Conservation (phyloP, 108 stramenopile species). For the Pseudonitzschia delicatissima region DNA sequence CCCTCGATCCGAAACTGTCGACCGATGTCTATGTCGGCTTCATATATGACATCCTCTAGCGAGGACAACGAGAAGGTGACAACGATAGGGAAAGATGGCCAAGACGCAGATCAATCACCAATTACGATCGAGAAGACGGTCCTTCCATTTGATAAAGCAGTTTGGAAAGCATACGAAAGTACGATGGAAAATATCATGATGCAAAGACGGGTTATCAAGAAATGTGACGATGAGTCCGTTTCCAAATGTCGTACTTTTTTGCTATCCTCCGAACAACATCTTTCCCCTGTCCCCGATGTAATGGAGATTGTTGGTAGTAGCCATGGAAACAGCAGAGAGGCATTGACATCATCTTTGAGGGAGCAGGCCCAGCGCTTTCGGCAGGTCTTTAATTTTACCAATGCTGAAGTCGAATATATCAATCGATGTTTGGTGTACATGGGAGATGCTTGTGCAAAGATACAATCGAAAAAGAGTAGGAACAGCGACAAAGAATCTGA, state of each 20-base stretch:
- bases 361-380: constrained; percentile 16
- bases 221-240: background rate
- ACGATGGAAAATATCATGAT: constrained; percentile 20
- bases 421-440: constrained; percentile 36
- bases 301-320: background rate
- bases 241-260: constrained; percentile 3
- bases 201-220: constrained; percentile 12
- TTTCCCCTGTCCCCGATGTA: constrained; percentile 2
- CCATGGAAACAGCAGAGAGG: background rate
- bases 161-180: constrained; percentile 20
- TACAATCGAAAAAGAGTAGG: background rate
- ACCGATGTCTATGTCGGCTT: no score
- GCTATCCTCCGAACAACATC: background rate
- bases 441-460: constrained; percentile 50
- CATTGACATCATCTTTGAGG: background rate
- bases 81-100: background rate
- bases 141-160: constrained; percentile 9
- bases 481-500: background rate
- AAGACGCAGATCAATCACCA: background rate
- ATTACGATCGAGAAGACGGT: background rate
- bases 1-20: no score
- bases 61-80: background rate
- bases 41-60: background rate
- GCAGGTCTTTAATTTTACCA: constrained; percentile 30
- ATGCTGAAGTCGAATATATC: constrained; percentile 27